Evolutionary conservation across 2,329 filamentous ascomycete species (phyloP).

Genomic region (Chlorencoelia australis): DNA sequence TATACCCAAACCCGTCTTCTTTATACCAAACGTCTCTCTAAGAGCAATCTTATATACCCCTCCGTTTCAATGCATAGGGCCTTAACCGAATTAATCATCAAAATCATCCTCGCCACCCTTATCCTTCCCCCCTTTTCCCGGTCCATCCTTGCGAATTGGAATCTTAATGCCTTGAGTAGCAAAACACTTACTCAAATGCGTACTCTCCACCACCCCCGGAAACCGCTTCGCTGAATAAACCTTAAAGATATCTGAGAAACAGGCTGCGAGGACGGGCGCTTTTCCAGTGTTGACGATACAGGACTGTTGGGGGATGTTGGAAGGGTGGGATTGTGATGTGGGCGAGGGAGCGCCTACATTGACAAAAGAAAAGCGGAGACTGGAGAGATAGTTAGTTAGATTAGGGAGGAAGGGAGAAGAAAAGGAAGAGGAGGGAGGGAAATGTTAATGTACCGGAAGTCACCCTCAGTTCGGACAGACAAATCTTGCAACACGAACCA

Average conservation of each 20-base stretch:
- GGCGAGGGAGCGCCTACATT: constrained; percentile 55
- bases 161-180: constrained; percentile 94
- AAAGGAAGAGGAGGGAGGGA: constrained; percentile 1
- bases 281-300: constrained; percentile 59
- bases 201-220: constrained; percentile 92
- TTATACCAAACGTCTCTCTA: too few relatives aligned
- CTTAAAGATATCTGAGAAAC: constrained; percentile 81
- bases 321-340: constrained; percentile 3
- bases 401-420: not conserved
- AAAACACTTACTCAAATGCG: constrained; percentile 82
- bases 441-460: constrained; percentile 58
- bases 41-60: not conserved
- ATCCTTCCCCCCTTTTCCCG: constrained; percentile 19
- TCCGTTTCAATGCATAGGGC: too few relatives aligned
- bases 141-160: constrained; percentile 80
- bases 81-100: constrained; percentile 5
- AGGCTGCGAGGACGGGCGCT: constrained; percentile 72
- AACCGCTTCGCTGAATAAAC: constrained; percentile 98
- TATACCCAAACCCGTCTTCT: too few relatives aligned
- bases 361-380: constrained; percentile 65
- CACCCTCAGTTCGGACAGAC: constrained; percentile 85
- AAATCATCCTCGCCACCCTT: constrained; percentile 23
- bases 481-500: constrained; percentile 97
- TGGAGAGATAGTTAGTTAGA: constrained; percentile 25
- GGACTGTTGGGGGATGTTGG: constrained; percentile 28